These are phyloP conservation scores for Stachybotrys elegans DNA, from an alignment of 2,329 filamentous ascomycete species.

Conservation along the genomic window DNA sequence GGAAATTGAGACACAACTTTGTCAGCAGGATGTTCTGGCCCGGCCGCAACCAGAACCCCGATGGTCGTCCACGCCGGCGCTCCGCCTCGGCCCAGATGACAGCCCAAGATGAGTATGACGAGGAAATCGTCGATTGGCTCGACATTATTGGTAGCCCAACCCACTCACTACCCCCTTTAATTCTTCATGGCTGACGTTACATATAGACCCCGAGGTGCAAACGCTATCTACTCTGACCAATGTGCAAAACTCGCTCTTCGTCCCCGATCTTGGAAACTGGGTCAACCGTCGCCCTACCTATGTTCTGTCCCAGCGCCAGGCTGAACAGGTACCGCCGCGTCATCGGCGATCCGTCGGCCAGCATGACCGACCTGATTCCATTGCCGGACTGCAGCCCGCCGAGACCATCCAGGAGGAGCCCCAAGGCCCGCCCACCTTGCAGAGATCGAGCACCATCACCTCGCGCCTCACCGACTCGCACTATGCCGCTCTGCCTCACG, in stretches of 20 bases:
- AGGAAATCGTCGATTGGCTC: slow-evolving; percentile 33
- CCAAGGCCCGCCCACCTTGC: slow-evolving; percentile 19
- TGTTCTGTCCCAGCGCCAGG: slow-evolving; percentile 51
- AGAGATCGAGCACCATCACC: slow-evolving; percentile 55
- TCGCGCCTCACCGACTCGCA: slow-evolving; percentile 64
- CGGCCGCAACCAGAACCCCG: slow-evolving; percentile 9
- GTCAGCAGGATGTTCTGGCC: slow-evolving; percentile 23
- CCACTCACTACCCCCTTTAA: neutral
- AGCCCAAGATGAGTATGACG: slow-evolving; percentile 25
- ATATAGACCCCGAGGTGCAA: slow-evolving; percentile 72
- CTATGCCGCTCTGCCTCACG: slow-evolving; percentile 76
- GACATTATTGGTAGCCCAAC: slow-evolving; percentile 34
- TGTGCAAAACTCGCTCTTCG: slow-evolving; percentile 83
- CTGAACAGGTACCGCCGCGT: slow-evolving; percentile 16
- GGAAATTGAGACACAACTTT: slow-evolving; percentile 14
- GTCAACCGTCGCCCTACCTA: slow-evolving; percentile 78
- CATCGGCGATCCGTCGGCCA: slow-evolving; percentile 11
- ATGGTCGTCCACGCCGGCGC: neutral
- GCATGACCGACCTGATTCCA: slow-evolving; percentile 11
- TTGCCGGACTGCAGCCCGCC: slow-evolving; percentile 1
- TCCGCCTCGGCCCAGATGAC: neutral
- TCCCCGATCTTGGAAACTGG: slow-evolving; percentile 72
- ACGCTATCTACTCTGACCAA: slow-evolving; percentile 82
- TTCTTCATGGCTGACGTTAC: neutral
- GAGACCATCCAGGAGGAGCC: neutral